Conservation (phyloP, 768 basidiomycete genomes). For the Suillus ampliporus region DNA sequence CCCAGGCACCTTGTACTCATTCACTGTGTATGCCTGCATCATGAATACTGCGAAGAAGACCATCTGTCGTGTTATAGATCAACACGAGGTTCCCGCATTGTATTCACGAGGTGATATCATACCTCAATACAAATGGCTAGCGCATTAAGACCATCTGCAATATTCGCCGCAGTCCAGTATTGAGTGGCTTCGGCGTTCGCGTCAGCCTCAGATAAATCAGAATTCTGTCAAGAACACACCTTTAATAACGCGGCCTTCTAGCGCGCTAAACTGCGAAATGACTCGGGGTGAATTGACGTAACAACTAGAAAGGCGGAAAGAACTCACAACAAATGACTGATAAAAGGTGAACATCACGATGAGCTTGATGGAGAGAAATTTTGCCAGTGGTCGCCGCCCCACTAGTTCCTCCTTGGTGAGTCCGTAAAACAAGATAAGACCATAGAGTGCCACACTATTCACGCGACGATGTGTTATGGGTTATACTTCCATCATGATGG, state of each 20-base stretch:
- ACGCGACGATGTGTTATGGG: background rate
- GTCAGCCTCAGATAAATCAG: slow-evolving; percentile 3
- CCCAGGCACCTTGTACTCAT: slow-evolving; percentile 64
- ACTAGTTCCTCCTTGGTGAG: slow-evolving; percentile 81
- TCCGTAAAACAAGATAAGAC: slow-evolving; percentile 82
- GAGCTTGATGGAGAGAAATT: slow-evolving; percentile 87
- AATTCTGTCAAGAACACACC: slow-evolving; percentile 38
- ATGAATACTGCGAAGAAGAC: slow-evolving; percentile 78
- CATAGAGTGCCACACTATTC: slow-evolving; percentile 81
- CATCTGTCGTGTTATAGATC: slow-evolving; percentile 57
- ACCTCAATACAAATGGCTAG: slow-evolving; percentile 87
- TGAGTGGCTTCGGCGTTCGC: slow-evolving; percentile 53
- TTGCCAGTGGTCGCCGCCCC: slow-evolving; percentile 77
- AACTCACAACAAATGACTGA: slow-evolving; percentile 73
- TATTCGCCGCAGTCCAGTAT: slow-evolving; percentile 86
- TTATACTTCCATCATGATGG: background rate
- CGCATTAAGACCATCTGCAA: slow-evolving; percentile 84
- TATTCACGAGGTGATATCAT: slow-evolving; percentile 13
- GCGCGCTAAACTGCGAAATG: slow-evolving; percentile 59
- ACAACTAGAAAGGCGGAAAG: background rate
- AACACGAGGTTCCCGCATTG: slow-evolving; percentile 12
- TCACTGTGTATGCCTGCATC: slow-evolving; percentile 82
- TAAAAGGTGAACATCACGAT: slow-evolving; percentile 92
- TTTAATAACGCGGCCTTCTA: slow-evolving; percentile 75
- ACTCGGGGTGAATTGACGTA: background rate